Percentiles rank a stretch among this genome's conserved stretches.
Evolutionary conservation across 495 filamentous ascomycete genomes (phyloP).

Genomic region (Niebla homalea): DNA sequence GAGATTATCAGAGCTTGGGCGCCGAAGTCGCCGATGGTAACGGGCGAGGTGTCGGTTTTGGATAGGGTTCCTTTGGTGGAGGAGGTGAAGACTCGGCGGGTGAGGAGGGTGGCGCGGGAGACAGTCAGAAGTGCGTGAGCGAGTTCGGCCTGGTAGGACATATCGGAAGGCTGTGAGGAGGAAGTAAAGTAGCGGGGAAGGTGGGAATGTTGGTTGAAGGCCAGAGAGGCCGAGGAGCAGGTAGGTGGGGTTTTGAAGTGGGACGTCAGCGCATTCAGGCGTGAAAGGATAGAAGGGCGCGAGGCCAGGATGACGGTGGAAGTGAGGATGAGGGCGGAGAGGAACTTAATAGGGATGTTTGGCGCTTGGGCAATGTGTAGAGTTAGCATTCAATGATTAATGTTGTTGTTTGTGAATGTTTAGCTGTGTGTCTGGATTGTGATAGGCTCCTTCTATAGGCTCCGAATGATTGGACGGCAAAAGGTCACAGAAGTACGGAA

Average conservation of each 20-base stretch:
- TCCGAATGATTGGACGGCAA: no score
- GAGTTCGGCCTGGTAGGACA: constrained; percentile 67
- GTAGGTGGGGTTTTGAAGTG: not conserved
- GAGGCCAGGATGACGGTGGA: not conserved
- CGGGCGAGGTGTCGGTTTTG: constrained; percentile 90
- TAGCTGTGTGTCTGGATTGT: no score
- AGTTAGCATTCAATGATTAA: no score
- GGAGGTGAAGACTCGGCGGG: constrained; percentile 83
- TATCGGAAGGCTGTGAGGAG: constrained; percentile 21
- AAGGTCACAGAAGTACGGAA: no score
- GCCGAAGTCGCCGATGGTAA: constrained; percentile 95
- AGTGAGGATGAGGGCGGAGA: not conserved
- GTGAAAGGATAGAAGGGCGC: not conserved
- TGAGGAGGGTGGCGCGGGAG: constrained; percentile 75
- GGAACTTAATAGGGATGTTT: not conserved
- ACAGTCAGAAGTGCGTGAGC: constrained; percentile 81
- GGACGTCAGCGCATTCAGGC: not conserved
- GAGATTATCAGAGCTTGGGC: constrained; percentile 92
- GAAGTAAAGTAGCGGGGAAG: not conserved
- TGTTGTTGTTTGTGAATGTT: no score
- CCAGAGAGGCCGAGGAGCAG: not conserved
- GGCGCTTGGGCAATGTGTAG: no score
- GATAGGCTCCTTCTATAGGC: no score
- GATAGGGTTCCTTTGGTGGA: constrained; percentile 84
- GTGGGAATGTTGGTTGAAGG: not conserved